Evolutionary conservation across 805 yeast species (phyloP).

Genomic region (Kuraishia borneana): DNA sequence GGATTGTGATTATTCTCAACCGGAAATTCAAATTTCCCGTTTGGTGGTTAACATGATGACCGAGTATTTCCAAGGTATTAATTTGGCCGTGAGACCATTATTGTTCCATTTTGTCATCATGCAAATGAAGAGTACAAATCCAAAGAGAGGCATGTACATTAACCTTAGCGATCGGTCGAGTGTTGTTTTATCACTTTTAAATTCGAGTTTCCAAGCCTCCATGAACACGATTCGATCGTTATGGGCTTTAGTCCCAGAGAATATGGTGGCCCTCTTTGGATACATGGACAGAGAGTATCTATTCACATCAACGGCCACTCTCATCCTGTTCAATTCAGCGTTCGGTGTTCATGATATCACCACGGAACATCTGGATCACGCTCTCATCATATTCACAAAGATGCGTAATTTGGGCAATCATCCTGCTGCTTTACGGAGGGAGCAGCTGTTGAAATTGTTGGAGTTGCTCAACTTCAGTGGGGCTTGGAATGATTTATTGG

Average conservation of each 20-base stretch:
- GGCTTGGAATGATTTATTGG: conserved; percentile 43
- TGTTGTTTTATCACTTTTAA: conserved; percentile 54
- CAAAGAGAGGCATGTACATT: conserved; percentile 35
- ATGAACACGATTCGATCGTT: conserved; percentile 62
- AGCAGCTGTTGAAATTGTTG: conserved; percentile 56
- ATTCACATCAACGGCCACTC: conserved; percentile 66
- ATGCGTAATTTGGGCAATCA: conserved; percentile 73
- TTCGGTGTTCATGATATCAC: conserved; percentile 79
- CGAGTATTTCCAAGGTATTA: conserved; percentile 75
- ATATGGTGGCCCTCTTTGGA: conserved; percentile 78
- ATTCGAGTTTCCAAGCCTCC: conserved; percentile 73
- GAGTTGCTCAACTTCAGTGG: conserved; percentile 60
- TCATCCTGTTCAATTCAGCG: conserved; percentile 64
- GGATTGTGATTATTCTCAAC: conserved; percentile 47
- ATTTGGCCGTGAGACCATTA: conserved; percentile 67
- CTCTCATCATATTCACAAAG: conserved; percentile 54
- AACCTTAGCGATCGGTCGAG: conserved; percentile 60
- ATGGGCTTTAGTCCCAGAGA: conserved; percentile 66
- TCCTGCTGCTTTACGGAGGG: conserved; percentile 68
- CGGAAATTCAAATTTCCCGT: conserved; percentile 48
- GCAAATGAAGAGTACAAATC: conserved; percentile 33
- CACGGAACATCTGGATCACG: conserved; percentile 59
- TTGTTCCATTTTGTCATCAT: conserved; percentile 66
- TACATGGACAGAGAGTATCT: conserved; percentile 81
- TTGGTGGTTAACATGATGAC: conserved; percentile 67